phyloP scores from a whole-genome alignment of 2,329 filamentous ascomycete genomes.

The Monosporascus sp. region DNA sequence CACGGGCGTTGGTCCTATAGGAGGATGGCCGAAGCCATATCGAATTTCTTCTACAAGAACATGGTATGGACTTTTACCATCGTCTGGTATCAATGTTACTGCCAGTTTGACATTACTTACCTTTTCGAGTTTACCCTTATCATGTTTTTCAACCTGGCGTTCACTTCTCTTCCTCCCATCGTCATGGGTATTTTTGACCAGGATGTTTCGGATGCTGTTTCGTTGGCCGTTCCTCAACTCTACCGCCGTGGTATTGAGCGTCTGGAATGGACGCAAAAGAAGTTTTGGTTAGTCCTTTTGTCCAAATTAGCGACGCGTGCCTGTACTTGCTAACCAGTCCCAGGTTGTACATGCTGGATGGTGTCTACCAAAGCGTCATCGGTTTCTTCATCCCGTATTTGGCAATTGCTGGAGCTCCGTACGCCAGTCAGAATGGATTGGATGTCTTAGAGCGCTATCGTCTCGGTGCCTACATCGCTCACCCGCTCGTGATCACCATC shows the following conservation, averaged over 20 bases:
- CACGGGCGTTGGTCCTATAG: constrained; percentile 97
- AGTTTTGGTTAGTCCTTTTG: constrained; percentile 74
- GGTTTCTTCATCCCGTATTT: constrained; percentile 91
- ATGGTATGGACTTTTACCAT: constrained; percentile 95
- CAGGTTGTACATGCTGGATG: constrained; percentile 91
- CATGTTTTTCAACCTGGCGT: constrained; percentile 90
- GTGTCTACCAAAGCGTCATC: constrained; percentile 89
- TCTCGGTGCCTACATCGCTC: constrained; percentile 82
- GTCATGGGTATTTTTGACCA: constrained; percentile 96
- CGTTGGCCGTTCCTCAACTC: constrained; percentile 87
- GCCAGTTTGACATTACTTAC: constrained; percentile 94
- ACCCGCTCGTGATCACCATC: constrained; percentile 79
- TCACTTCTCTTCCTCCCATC: constrained; percentile 91
- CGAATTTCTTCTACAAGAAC: constrained; percentile 99
- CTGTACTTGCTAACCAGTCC: constrained; percentile 10
- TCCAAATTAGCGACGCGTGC: constrained; percentile 22
- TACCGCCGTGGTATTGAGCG: constrained; percentile 95
- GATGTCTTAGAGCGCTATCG: constrained; percentile 74
- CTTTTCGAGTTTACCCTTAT: constrained; percentile 98
- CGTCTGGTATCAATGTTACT: constrained; percentile 97
- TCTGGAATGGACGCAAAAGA: constrained; percentile 89
- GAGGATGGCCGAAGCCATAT: constrained; percentile 84
- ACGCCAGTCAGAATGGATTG: constrained; percentile 66
- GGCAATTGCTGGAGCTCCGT: constrained; percentile 63
- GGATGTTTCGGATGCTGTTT: constrained; percentile 91